Evolutionary conservation across 2,329 filamentous ascomycete genomes (phyloP).

Genomic region (Colletotrichum viniferum): DNA sequence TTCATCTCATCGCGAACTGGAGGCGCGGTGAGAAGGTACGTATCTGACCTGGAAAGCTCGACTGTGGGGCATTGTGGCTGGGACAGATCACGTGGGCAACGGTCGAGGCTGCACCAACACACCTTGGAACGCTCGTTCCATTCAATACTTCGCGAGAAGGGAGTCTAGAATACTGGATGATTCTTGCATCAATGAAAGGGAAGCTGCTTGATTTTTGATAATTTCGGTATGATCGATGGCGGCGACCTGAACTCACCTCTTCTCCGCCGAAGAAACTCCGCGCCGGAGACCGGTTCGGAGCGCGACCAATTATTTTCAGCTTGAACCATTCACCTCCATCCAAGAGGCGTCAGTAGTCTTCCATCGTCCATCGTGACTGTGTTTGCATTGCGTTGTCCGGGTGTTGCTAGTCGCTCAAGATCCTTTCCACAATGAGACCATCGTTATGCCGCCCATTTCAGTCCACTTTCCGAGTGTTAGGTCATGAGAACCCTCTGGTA

Average conservation of each 20-base stretch:
- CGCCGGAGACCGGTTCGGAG: neutral
- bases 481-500: conserved; percentile 91
- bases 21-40: conserved; percentile 6
- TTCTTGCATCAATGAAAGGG: neutral
- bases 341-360: neutral
- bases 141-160: neutral
- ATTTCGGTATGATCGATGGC: neutral
- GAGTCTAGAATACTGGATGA: neutral
- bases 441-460: conserved; percentile 41
- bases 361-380: neutral
- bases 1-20: neutral
- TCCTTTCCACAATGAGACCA: conserved; percentile 38
- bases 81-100: neutral
- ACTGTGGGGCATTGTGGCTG: neutral
- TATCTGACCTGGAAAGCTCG: neutral
- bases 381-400: neutral
- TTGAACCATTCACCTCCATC: neutral
- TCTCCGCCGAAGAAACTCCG: conserved; percentile 9
- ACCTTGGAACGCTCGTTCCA: neutral
- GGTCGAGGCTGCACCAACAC: neutral
- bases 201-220: neutral
- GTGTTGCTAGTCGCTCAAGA: neutral
- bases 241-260: neutral
- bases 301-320: conserved; percentile 1
- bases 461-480: conserved; percentile 31